Percentiles rank a stretch among this genome's conserved stretches.
Conservation (phyloP, 1,284 basidiomycete genomes). For the Cutaneotrichosporon curvatum region DNA sequence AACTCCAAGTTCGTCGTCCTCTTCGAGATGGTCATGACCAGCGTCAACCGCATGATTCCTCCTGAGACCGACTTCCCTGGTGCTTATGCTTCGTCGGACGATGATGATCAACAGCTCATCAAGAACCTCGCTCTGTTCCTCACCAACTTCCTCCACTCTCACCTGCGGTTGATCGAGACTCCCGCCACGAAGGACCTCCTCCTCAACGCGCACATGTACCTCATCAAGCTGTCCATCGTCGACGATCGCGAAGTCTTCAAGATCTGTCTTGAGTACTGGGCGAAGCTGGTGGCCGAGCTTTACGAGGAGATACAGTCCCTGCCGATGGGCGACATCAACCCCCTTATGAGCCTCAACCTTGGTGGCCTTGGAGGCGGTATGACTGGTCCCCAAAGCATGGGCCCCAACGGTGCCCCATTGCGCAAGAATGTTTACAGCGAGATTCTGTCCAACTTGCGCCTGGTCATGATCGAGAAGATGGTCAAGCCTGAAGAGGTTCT, state of each 20-base stretch:
- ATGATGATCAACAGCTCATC: conserved; percentile 93
- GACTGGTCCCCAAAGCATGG: conserved; percentile 53
- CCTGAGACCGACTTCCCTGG: conserved; percentile 73
- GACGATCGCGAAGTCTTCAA: conserved; percentile 99
- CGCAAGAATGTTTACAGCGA: conserved; percentile 93
- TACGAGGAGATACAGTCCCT: conserved; percentile 86
- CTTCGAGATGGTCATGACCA: conserved; percentile 97
- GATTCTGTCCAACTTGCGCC: conserved; percentile 85
- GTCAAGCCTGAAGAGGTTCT: conserved; percentile 99
- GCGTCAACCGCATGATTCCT: conserved; percentile 94
- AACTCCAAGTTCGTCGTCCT: conserved; percentile 96
- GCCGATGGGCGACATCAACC: conserved; percentile 78
- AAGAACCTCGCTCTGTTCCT: conserved; percentile 96
- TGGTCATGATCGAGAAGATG: conserved; percentile 99
- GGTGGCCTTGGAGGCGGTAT: conserved; percentile 50
- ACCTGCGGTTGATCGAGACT: conserved; percentile 87
- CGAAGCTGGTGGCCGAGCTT: conserved; percentile 95
- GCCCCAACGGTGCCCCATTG: conserved; percentile 66
- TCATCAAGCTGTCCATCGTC: conserved; percentile 97
- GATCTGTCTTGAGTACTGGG: conserved; percentile 98
- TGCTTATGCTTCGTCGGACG: conserved; percentile 83
- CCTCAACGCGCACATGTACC: conserved; percentile 93
- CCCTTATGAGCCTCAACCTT: conserved; percentile 87
- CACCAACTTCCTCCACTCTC: conserved; percentile 87
- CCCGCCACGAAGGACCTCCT: conserved; percentile 87